Percentiles rank a stretch among this genome's conserved stretches.
Evolutionary conservation across 78 protist genomes (phyloP).

Genomic region (Guillardia theta): DNA sequence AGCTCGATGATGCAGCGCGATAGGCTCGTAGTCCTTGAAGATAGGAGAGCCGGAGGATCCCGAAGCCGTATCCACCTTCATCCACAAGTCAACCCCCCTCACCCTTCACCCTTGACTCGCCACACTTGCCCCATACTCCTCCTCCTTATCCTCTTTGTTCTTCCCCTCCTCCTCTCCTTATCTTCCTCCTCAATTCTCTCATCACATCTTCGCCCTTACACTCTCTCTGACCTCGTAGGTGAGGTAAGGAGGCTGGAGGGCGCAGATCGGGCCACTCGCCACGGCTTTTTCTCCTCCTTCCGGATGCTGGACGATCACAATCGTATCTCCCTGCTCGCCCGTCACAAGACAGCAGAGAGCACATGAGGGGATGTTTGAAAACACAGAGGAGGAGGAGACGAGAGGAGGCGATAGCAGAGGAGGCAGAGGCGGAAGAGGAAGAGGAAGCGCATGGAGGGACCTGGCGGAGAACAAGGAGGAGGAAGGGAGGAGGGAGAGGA

Average conservation of each 20-base stretch:
- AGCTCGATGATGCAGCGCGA: too few relatives aligned
- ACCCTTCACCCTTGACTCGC: too few relatives aligned
- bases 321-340: conserved; percentile 34
- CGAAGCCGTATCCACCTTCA: too few relatives aligned
- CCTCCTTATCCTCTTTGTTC: neutral
- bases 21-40: too few relatives aligned
- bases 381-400: neutral
- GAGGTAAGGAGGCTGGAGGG: too few relatives aligned
- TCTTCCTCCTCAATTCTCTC: neutral
- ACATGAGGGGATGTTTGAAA: neutral
- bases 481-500: neutral
- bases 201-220: too few relatives aligned
- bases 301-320: neutral
- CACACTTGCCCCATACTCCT: too few relatives aligned
- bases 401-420: neutral
- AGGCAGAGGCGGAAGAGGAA: neutral
- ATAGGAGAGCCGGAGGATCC: too few relatives aligned
- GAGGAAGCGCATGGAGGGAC: neutral
- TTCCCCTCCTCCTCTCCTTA: neutral
- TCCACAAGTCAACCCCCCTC: too few relatives aligned
- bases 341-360: too few relatives aligned
- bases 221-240: too few relatives aligned
- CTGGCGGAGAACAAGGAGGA: neutral
- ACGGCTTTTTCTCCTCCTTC: neutral
- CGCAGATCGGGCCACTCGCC: neutral